phyloP scores from a whole-genome alignment of 2,329 filamentous ascomycete species.

The Fusarium chaquense region DNA sequence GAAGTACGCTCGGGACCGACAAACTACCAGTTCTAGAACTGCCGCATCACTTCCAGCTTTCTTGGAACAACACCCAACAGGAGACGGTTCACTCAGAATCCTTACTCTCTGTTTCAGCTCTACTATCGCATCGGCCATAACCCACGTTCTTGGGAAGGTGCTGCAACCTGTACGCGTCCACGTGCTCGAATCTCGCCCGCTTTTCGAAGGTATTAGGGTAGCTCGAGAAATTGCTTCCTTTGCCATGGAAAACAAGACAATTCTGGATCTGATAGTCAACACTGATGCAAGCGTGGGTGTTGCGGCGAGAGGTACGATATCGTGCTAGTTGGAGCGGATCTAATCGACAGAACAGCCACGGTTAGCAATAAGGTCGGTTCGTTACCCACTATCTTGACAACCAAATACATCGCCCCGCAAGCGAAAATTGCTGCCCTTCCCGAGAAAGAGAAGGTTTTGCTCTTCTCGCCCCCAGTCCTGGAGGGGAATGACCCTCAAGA shows the following conservation, averaged over 20 bases:
- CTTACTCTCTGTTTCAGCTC: conserved; percentile 74
- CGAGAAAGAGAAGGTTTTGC: conserved; percentile 70
- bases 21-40: conserved; percentile 50
- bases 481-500: conserved; percentile 66
- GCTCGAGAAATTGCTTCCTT: conserved; percentile 63
- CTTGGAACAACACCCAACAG: conserved; percentile 45
- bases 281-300: conserved; percentile 71
- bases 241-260: conserved; percentile 47
- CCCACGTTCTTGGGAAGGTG: conserved; percentile 53
- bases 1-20: conserved; percentile 36
- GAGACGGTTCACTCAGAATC: conserved; percentile 56
- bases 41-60: conserved; percentile 52
- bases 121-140: conserved; percentile 65
- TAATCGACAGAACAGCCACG: conserved; percentile 67
- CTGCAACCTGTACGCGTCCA: conserved; percentile 63
- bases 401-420: conserved; percentile 60
- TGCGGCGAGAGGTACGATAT: conserved; percentile 64
- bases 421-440: conserved; percentile 67
- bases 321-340: conserved; percentile 73
- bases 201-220: conserved; percentile 72
- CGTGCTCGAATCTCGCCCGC: conserved; percentile 74
- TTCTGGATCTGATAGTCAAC: conserved; percentile 59
- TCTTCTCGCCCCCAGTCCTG: conserved; percentile 57
- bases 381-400: conserved; percentile 67
- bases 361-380: conserved; percentile 77